Evolutionary conservation across 2,329 filamentous ascomycete genomes (phyloP), one percentile per base, ranked within the genome.

Genomic region (Ceratocystis smalleyi): DNA sequence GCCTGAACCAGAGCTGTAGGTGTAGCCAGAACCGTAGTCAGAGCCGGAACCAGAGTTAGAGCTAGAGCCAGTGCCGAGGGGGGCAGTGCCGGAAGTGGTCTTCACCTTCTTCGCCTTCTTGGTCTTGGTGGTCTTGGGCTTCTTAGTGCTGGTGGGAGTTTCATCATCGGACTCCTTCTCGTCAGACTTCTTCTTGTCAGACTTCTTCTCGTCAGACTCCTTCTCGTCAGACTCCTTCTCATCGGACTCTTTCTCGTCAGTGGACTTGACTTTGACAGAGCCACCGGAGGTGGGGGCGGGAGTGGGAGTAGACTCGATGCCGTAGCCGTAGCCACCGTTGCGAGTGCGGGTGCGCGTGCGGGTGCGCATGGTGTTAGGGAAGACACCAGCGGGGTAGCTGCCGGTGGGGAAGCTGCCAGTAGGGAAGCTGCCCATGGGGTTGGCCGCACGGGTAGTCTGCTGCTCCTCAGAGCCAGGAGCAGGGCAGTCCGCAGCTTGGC

Each of bases 401-500:
- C 22, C 49, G 27, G 22, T 12, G 22, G 24, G 24, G 24, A 27
- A 22, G 45, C 45, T 5, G 10, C 71, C 68, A 73, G 32, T 67
- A 67, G 43, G 69, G 73, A 12, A 70, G 68, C 30, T 66, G 69
- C 1, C 72, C 68, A 12, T 70, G 70, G 22, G 71, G 70, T 35
- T 17, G 27, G n/a, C 30, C n/a, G 27, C 6, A 32, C 15, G 17
- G 15, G 54, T 35, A 27, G 22, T 27, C 27, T 32, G 17, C 27
- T 57, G 30, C 8, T 24, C 30, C 7, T n/a, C 54, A n/a, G 54
- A 57, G 54, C 27, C 54, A 8, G 70, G 71, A 7, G 69, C 69
- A 15, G 68, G 69, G 2, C 69, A 66, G 35, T 69, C 70, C 8
- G 67, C 67, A 10, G 67, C 51, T 40, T 40, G 35, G 2, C 64